These are phyloP conservation scores for Aegilops tauschii DNA, from an alignment of 176 grass and related monocot species.

Conservation along the genomic window DNA sequence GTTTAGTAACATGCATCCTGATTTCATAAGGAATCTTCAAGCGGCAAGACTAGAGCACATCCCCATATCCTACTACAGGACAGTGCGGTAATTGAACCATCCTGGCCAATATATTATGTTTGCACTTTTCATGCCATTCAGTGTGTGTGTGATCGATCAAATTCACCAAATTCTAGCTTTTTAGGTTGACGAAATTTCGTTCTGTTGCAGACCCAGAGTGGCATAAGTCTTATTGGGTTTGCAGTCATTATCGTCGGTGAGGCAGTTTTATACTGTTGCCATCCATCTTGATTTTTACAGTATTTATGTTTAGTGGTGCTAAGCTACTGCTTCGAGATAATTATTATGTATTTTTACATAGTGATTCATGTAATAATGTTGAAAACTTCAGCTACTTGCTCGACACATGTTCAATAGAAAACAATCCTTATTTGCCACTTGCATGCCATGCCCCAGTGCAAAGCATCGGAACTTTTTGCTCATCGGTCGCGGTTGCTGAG, in stretches of 20 bases:
- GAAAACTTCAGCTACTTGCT: not conserved
- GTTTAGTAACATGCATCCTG: not conserved
- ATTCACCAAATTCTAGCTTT: not conserved
- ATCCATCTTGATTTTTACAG: too few relatives aligned
- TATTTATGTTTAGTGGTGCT: not conserved
- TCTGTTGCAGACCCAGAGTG: not conserved
- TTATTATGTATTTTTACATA: not conserved
- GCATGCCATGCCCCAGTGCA: too few relatives aligned
- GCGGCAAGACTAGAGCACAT: not conserved
- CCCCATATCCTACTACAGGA: not conserved
- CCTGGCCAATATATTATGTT: not conserved
- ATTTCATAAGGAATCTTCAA: not conserved
- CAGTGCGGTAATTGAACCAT: not conserved
- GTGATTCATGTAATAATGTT: not conserved
- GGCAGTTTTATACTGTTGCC: not conserved
- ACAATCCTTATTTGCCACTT: too few relatives aligned
- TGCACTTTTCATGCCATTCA: not conserved
- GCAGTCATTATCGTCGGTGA: not conserved
- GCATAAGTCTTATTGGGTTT: not conserved
- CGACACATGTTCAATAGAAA: too few relatives aligned
- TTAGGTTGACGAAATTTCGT: not conserved
- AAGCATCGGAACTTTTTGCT: too few relatives aligned
- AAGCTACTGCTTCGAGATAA: not conserved
- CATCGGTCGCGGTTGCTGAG: too few relatives aligned
- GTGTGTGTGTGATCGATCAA: not conserved